phyloP scores from a whole-genome alignment of 306 rosid species.

The Pueraria montana region DNA sequence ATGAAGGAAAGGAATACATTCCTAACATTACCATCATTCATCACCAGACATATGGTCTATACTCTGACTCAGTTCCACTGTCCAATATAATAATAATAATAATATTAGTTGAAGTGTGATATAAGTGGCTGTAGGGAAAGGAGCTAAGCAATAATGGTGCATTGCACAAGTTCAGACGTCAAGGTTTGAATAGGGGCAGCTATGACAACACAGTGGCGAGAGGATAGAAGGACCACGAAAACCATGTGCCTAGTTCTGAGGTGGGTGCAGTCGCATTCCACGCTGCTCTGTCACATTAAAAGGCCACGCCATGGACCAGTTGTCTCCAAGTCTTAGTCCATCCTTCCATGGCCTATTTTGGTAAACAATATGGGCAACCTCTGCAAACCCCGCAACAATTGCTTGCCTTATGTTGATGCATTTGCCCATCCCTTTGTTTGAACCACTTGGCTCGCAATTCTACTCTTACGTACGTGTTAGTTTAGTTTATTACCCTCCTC shows the following conservation, averaged over 20 bases:
- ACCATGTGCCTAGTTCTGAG: constrained; percentile 44
- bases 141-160: constrained; percentile 29
- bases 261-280: constrained; percentile 47
- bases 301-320: constrained; percentile 43
- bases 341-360: constrained; percentile 35
- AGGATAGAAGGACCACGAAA: constrained; percentile 40
- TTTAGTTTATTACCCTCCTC: constrained; percentile 27
- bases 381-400: constrained; percentile 15
- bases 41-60: constrained; percentile 23
- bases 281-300: constrained; percentile 48
- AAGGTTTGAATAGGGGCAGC: constrained; percentile 38
- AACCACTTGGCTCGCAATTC: neutral
- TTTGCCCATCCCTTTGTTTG: constrained; percentile 21
- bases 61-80: neutral
- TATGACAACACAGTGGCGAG: constrained; percentile 3
- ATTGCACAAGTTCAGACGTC: constrained; percentile 28
- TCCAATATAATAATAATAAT: neutral
- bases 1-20: constrained; percentile 26
- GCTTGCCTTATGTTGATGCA: constrained; percentile 7
- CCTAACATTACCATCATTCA: neutral
- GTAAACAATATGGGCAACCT: constrained; percentile 40
- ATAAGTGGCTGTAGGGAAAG: neutral
- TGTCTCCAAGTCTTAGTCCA: constrained; percentile 6
- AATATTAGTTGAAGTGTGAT: neutral
- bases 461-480: neutral